Evolutionary conservation across 345 rosid species (phyloP).

Genomic region (Turritis glabra): DNA sequence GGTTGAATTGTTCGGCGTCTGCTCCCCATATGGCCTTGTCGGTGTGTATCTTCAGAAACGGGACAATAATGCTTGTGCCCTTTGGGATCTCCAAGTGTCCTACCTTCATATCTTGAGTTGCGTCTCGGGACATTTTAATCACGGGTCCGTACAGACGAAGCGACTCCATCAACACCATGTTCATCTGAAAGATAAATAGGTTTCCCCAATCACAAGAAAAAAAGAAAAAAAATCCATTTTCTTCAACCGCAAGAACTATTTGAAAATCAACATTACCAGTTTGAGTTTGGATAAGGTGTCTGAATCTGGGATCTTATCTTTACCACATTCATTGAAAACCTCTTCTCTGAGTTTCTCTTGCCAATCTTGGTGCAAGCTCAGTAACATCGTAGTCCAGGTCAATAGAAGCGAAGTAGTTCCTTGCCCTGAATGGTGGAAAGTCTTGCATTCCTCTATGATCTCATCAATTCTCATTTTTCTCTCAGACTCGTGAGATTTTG

Average conservation of each 20-base stretch:
- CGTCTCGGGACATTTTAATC: conserved; percentile 28
- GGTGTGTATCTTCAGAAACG: conserved; percentile 36
- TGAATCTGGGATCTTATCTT: conserved; percentile 35
- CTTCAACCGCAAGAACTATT: background rate
- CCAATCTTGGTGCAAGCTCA: conserved; percentile 48
- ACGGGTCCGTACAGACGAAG: conserved; percentile 55
- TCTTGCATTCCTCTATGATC: conserved; percentile 52
- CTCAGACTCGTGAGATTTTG: background rate
- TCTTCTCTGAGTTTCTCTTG: conserved; percentile 49
- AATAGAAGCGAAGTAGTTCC: conserved; percentile 45
- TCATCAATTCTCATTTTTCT: conserved; percentile 28
- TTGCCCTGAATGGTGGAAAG: conserved; percentile 50
- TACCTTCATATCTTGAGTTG: conserved; percentile 42
- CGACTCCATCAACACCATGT: conserved; percentile 54
- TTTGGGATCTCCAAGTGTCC: conserved; percentile 50
- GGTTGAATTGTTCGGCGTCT: conserved; percentile 60
- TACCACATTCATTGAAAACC: conserved; percentile 37
- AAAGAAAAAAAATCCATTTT: no score
- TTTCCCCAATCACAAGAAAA: background rate
- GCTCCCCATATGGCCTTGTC: conserved; percentile 53
- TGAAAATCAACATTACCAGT: conserved; percentile 31
- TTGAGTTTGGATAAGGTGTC: conserved; percentile 44
- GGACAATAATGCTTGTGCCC: conserved; percentile 32
- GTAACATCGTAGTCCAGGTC: conserved; percentile 46
- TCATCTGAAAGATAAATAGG: conserved; percentile 36